phyloP scores from a whole-genome alignment of 345 rosid genomes.

The Noccaea bulbosa region DNA sequence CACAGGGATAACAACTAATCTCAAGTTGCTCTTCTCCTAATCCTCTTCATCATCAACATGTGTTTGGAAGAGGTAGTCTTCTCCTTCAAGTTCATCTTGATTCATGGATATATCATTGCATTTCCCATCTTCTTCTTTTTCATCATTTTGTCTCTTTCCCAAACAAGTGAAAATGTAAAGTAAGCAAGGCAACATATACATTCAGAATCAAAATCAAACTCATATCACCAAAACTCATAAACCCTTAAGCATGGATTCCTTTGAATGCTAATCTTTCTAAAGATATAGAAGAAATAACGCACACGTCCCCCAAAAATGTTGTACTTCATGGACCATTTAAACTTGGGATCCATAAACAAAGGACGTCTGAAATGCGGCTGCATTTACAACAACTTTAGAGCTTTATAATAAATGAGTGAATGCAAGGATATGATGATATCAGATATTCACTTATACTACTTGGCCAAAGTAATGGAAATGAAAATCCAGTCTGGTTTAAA shows the following conservation, averaged over 20 bases:
- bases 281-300: slow-evolving; percentile 75
- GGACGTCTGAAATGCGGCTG: slow-evolving; percentile 95
- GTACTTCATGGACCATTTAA: slow-evolving; percentile 83
- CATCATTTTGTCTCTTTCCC: slow-evolving; percentile 55
- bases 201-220: not conserved
- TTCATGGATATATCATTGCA: slow-evolving; percentile 43
- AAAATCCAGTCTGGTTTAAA: slow-evolving; percentile 75
- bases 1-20: slow-evolving; percentile 29
- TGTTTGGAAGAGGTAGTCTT: slow-evolving; percentile 76
- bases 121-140: slow-evolving; percentile 37
- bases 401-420: not conserved
- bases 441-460: slow-evolving; percentile 43
- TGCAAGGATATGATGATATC: not conserved
- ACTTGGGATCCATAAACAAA: slow-evolving; percentile 63
- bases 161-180: slow-evolving; percentile 7
- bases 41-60: slow-evolving; percentile 48
- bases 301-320: slow-evolving; percentile 81
- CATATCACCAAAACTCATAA: too few relatives aligned
- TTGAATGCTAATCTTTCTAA: slow-evolving; percentile 65
- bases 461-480: slow-evolving; percentile 81
- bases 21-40: slow-evolving; percentile 15
- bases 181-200: slow-evolving; percentile 6
- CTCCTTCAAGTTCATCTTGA: slow-evolving; percentile 84
- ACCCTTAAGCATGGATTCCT: not conserved
- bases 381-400: slow-evolving; percentile 16